These are phyloP conservation scores for Vitis hybrid DNA, from an alignment of 177 flowering plant genomes.

Conservation along the genomic window DNA sequence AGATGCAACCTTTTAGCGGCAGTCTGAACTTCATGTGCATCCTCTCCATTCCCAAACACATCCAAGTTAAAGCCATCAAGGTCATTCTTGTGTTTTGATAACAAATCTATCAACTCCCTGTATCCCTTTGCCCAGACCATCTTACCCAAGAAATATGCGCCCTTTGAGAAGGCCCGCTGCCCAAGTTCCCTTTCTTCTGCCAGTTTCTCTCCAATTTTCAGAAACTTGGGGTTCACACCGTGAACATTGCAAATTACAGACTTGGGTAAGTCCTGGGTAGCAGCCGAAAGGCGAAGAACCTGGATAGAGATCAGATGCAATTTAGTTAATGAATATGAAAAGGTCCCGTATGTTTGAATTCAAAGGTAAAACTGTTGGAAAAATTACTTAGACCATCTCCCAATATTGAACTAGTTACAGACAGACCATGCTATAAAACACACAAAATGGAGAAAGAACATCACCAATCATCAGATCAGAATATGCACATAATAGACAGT, in stretches of 20 bases:
- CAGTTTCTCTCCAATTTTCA: conserved; percentile 79
- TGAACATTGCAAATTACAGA: conserved; percentile 95
- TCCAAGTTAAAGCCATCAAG: conserved; percentile 86
- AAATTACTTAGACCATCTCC: too few relatives aligned
- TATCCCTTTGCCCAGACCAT: conserved; percentile 99
- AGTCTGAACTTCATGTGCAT: conserved; percentile 84
- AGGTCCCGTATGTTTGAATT: too few relatives aligned
- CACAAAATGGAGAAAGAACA: too few relatives aligned
- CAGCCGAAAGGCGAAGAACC: conserved; percentile 98
- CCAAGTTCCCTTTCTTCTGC: conserved; percentile 80
- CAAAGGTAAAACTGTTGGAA: too few relatives aligned
- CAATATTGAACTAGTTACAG: too few relatives aligned
- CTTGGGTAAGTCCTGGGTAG: conserved; percentile 90
- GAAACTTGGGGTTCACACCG: conserved; percentile 95
- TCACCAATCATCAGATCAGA: too few relatives aligned
- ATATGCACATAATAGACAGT: conserved; percentile 1
- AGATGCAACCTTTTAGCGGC: conserved; percentile 67
- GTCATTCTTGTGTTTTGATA: conserved; percentile 71
- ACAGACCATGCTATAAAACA: too few relatives aligned
- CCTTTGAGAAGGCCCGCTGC: conserved; percentile 78
- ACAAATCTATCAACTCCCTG: conserved; percentile 79
- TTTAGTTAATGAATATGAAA: too few relatives aligned
- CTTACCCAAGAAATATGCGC: conserved; percentile 95
- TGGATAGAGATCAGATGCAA: conserved; percentile 21
- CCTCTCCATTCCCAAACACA: conserved; percentile 96